phyloP scores from a whole-genome alignment of 2,329 filamentous ascomycete genomes.

The Aspergillus pseudoglaucus region DNA sequence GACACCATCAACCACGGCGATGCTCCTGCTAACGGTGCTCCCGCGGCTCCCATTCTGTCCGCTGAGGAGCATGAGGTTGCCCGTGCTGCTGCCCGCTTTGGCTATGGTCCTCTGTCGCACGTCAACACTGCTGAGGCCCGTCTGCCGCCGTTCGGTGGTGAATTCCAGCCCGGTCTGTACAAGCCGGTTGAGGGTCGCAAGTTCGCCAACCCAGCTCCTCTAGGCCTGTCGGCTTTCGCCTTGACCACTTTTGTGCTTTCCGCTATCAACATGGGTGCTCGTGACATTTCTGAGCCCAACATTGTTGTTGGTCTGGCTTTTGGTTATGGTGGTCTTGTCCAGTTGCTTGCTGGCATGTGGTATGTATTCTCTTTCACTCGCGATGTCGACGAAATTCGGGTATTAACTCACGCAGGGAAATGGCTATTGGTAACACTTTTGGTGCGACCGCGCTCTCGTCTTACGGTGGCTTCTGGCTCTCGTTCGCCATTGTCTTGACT shows the following conservation, averaged over 20 bases:
- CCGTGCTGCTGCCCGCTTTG: conserved; percentile 41
- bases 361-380: conserved; percentile 34
- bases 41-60: conserved; percentile 31
- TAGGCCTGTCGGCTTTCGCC: conserved; percentile 72
- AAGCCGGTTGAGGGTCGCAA: conserved; percentile 59
- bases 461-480: conserved; percentile 79
- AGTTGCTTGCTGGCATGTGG: conserved; percentile 82
- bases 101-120: conserved; percentile 47
- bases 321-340: conserved; percentile 71
- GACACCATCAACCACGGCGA: conserved; percentile 1
- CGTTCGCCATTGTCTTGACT: conserved; percentile 65
- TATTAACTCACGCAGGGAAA: conserved; percentile 54
- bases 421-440: conserved; percentile 82
- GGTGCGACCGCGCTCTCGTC: conserved; percentile 75
- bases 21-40: background rate
- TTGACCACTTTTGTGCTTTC: conserved; percentile 77
- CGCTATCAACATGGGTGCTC: conserved; percentile 62
- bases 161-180: conserved; percentile 66
- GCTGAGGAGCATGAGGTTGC: conserved; percentile 41
- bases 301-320: conserved; percentile 64
- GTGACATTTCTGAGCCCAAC: conserved; percentile 55
- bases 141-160: conserved; percentile 61
- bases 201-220: conserved; percentile 71
- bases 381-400: background rate
- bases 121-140: conserved; percentile 40